Base-by-base conservation (phyloP, 2,329 filamentous ascomycete species). In the Cryphonectria radicalis region DNA sequence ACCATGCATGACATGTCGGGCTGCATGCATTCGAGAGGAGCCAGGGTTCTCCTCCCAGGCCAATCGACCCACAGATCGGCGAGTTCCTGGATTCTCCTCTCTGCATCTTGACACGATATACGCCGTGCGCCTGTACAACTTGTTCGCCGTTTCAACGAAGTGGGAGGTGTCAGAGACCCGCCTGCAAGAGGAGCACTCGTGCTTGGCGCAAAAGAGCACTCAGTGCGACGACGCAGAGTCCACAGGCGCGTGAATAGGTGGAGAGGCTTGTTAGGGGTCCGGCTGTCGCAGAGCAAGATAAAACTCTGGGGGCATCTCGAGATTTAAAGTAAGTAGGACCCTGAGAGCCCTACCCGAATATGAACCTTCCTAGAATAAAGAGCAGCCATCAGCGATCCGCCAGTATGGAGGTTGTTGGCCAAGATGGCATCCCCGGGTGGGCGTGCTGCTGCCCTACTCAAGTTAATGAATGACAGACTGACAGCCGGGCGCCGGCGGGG, bases 61-160 rank as follows among this genome's bases (percentile, higher is more conserved):
- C 28, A 28, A 25, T 35, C 25, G 63, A 22, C 40, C 63, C 14
- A 25, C 28, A 22, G 40, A 19, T 25, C 42, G 35, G 42, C 43
- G 32, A 17, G 10, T 17, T 13, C 14, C 42, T 17, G n/a, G 22
- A 32, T 17, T 32, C 2, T 22, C 22, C 28, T 35, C 4, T 19
- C 28, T 46, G 63, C 63, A 65, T 35, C 5, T 17, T 65, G 46
- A 22, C 66, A 62, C 55, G 37, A 42, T 22, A 3, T n/a, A 68
- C 14, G 40, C 32, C 37, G 37, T 60, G 37, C 28, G 28, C 40
- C 22, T 37, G 10, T 62, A 35, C 13, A 28, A 5, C 53, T 28
- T 57, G 28, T n/a, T 8, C 53, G 11, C 4, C 11, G 10, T 19
- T 32, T 19, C 25, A 8, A 5, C 55, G 3, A 59, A 57, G 11